phyloP scores from a whole-genome alignment of 2,329 filamentous ascomycete species.

The Lachnellula subtilissima region DNA sequence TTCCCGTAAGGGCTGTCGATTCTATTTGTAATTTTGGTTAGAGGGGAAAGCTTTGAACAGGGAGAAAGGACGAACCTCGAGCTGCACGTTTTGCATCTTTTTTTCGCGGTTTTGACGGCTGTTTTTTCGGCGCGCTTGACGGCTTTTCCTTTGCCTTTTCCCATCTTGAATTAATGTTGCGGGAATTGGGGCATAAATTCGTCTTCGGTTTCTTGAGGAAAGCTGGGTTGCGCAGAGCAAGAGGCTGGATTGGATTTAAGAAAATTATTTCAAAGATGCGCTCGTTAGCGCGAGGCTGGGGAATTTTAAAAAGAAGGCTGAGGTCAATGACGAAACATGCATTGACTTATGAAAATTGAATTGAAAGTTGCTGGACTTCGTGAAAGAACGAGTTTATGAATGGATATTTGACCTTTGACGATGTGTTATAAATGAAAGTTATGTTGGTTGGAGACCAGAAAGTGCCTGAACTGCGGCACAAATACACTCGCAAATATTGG shows the following conservation, averaged over 20 bases:
- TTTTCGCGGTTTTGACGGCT: slow-evolving; percentile 8
- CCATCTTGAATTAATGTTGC: slow-evolving; percentile 9
- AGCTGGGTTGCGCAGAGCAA: background rate
- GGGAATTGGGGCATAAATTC: background rate
- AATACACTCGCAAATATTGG: too few species aligned
- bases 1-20: background rate
- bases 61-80: background rate
- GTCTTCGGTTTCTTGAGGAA: background rate
- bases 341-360: too few species aligned
- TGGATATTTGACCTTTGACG: too few species aligned
- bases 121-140: slow-evolving; percentile 7
- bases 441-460: background rate
- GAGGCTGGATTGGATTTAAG: slow-evolving; percentile 6
- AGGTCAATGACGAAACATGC: background rate
- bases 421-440: too few species aligned
- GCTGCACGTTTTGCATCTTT: slow-evolving; percentile 7
- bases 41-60: background rate
- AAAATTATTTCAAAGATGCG: slow-evolving; percentile 13
- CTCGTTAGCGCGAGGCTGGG: slow-evolving; percentile 16
- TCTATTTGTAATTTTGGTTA: background rate
- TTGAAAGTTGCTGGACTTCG: too few species aligned
- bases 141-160: slow-evolving; percentile 18
- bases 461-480: background rate
- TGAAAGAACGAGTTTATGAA: too few species aligned
- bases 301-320: background rate